Evolutionary conservation across 768 basidiomycete species (phyloP), one percentile per base, ranked within the genome.

Genomic region (Strobilomyces confusus): DNA sequence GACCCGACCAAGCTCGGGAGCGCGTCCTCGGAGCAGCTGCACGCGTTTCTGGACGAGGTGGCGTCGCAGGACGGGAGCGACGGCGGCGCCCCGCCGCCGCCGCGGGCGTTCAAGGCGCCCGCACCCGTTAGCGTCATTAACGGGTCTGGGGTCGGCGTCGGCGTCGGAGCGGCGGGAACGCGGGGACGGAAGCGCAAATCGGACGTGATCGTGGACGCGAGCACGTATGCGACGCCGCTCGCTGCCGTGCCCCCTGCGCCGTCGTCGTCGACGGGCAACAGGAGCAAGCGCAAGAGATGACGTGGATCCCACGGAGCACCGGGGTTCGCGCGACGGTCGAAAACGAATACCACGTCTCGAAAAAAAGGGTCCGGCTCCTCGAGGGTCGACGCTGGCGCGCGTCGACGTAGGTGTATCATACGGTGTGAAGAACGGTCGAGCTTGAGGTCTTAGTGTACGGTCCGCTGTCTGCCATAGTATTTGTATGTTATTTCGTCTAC

Each of bases 41-140:
- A 73, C 32, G 73, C 77, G 5, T 75, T 77, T 58, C 63, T 77
- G 48, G 76, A 77, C 49, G 76, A 75, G 52, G 75, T 74, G 8
- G 66, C 59, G 14, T 72, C 73, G 17, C 72, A 70, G 15, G 64
- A 69, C 23, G 62, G 68, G 49, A 46, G 32, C 11, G 64, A 57
- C 0, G 37, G 54, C 9, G 52, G 1, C n/a, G n/a, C n/a, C n/a
- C n/a, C n/a, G n/a, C n/a, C n/a, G n/a, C n/a, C n/a, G 23, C 36
- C 34, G 17, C 59, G 30, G 0, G 23, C 26, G 17, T 63, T 66
- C 54, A 52, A 52, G 32, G n/a, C 19, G 6, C 5, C n/a, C 4
- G 12, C 26, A 52, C 0, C 42, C 43, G 8, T n/a, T n/a, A n/a
- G n/a, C n/a, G n/a, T n/a, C n/a, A n/a, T n/a, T n/a, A n/a, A n/a